Base-by-base conservation (phyloP, 1,139 yeast species). In the Taphrina communis region DNA sequence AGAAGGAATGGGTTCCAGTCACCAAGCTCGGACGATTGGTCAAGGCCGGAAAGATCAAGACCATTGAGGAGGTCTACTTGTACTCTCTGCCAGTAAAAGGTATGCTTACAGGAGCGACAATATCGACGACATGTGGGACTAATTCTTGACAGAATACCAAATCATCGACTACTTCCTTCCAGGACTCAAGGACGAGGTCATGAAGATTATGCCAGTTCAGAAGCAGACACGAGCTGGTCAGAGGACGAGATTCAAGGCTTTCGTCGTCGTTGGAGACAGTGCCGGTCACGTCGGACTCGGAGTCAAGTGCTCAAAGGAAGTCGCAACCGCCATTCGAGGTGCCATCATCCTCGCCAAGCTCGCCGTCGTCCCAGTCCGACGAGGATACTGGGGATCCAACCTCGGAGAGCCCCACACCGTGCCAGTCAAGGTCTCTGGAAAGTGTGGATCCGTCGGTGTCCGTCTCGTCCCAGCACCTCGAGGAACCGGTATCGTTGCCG, bases 221-320 rank as follows among this genome's bases (percentile, higher is more conserved):
- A 94, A 94, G 89, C 99, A 94, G 86, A 94, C 99, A 88, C 89
- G 97, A 86, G 99, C 99, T 80, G 99, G 99, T 92, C 99, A 94
- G 88, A 94, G 99, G 88, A 94, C 99, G 85, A 92, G 99, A 88
- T 93, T 94, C 90, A 95, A 95, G 95, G 99, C 98, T 83, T 97
- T 94, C 81, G 98, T 95, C 82, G 93, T 94, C 81, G 92, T 94
- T 82, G 99, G 99, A 88, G 99, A 95, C 87, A 85, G 93, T 80
- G 91, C 92, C 91, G 99, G 99, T 84, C 99, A 95, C 88, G 97
- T 94, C 85, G 99, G 99, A 90, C 90, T 94, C 82, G 99, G 99
- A 87, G 93, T 95, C 86, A 95, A 95, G 92, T 93, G 98, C 83
- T 97, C 99, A 80, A 94, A 94, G 92, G 99, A 95, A 87, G 98